phyloP scores from a whole-genome alignment of 1,284 basidiomycete species.

The Chalciporus piperatoides region DNA sequence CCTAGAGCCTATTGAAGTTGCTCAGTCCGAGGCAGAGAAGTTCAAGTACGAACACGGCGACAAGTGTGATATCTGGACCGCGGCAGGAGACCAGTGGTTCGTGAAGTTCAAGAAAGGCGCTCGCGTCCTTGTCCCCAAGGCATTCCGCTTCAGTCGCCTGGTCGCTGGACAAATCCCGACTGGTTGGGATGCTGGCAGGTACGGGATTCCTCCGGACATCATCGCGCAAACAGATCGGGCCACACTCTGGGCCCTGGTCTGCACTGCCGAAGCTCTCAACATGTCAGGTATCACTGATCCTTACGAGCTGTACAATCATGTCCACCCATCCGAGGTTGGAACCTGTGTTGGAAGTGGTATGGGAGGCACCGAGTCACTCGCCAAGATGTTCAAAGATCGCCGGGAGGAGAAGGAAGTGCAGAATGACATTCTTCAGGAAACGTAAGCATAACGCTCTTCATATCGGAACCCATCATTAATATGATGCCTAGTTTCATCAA shows the following conservation, averaged over 20 bases:
- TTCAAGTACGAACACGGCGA: conserved; percentile 98
- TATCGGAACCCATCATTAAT: conserved; percentile 17
- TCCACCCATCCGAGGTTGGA: conserved; percentile 96
- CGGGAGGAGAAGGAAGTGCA: conserved; percentile 97
- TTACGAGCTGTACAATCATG: conserved; percentile 93
- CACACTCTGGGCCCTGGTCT: conserved; percentile 96
- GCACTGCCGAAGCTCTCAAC: conserved; percentile 92
- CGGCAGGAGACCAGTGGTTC: conserved; percentile 89
- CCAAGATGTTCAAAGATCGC: conserved; percentile 98
- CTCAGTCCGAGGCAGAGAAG: conserved; percentile 86
- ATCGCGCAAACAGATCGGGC: conserved; percentile 91
- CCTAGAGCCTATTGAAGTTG: conserved; percentile 92
- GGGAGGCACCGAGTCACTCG: conserved; percentile 89
- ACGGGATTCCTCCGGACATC: conserved; percentile 98
- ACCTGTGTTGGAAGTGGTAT: conserved; percentile 93
- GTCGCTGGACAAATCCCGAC: conserved; percentile 97
- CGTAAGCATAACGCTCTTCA: conserved; percentile 47
- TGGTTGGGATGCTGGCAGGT: conserved; percentile 94
- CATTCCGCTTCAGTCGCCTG: conserved; percentile 90
- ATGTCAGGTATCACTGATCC: conserved; percentile 98
- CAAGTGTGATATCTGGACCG: conserved; percentile 93
- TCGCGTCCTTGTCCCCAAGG: conserved; percentile 90
- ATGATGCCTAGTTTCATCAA: conserved; percentile 78
- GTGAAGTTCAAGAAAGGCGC: conserved; percentile 99
- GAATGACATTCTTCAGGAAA: conserved; percentile 98